phyloP scores from a whole-genome alignment of 2,329 filamentous ascomycete species.

The Phialophora macrospora region DNA sequence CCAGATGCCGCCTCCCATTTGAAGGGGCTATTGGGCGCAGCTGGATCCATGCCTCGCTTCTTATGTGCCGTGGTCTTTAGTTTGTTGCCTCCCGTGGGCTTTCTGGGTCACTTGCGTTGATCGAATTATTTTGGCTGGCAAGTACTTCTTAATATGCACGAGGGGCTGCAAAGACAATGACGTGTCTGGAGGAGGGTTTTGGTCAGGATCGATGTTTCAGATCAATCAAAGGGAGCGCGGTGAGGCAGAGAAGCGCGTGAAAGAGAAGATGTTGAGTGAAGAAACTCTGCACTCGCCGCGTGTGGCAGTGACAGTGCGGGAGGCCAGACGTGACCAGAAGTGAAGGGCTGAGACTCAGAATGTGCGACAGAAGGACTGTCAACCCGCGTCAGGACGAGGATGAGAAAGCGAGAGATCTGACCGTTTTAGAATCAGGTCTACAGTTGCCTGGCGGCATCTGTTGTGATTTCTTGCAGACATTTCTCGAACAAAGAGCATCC shows the following conservation, averaged over 20 bases:
- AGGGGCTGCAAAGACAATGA: not conserved
- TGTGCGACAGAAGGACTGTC: not conserved
- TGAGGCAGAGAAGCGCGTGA: slow-evolving; percentile 11
- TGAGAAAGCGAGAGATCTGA: not conserved
- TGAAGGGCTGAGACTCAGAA: not conserved
- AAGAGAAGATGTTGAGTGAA: not conserved
- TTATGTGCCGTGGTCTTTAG: not conserved
- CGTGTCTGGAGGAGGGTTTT: not conserved
- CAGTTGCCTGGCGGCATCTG: not conserved
- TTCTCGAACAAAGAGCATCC: not conserved
- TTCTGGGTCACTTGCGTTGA: not conserved
- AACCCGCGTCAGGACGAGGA: not conserved
- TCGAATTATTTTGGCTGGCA: not conserved
- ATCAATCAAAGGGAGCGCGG: not conserved
- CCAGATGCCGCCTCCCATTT: slow-evolving; percentile 38
- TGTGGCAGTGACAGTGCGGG: not conserved
- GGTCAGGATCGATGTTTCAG: not conserved
- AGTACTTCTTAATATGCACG: not conserved
- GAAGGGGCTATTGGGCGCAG: slow-evolving; percentile 36
- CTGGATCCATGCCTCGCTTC: slow-evolving; percentile 29
- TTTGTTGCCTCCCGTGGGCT: not conserved
- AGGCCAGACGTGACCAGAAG: not conserved
- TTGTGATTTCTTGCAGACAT: slow-evolving; percentile 2
- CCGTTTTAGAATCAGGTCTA: not conserved
- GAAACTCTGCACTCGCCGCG: not conserved